These are phyloP conservation scores for Trichoderma guizhouense DNA, from an alignment of 2,329 filamentous ascomycete genomes.

Conservation along the genomic window DNA sequence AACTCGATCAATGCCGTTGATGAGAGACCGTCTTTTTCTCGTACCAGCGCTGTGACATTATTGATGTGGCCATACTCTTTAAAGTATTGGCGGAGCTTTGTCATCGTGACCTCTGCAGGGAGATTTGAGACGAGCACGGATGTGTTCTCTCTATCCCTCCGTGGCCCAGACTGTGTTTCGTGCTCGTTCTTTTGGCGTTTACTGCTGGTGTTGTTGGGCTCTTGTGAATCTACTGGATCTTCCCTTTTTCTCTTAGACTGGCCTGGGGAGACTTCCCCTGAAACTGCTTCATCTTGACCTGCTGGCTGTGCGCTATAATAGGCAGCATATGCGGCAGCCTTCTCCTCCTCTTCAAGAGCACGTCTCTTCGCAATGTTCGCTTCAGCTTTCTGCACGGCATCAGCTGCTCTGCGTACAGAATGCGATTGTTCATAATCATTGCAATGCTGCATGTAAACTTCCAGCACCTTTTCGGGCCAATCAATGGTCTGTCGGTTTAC, in stretches of 20 bases:
- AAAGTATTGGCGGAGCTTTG: constrained; percentile 83
- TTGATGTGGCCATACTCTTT: constrained; percentile 84
- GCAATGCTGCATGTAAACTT: constrained; percentile 74
- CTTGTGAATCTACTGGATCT: constrained; percentile 44
- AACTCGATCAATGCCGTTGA: constrained; percentile 82
- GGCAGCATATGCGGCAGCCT: constrained; percentile 50
- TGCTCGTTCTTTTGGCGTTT: constrained; percentile 64
- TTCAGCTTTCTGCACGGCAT: constrained; percentile 69
- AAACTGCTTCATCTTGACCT: constrained; percentile 21
- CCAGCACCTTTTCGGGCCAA: constrained; percentile 72
- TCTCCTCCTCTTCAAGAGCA: constrained; percentile 61
- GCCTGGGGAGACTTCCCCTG: constrained; percentile 36
- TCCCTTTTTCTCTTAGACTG: constrained; percentile 73
- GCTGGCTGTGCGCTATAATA: constrained; percentile 34
- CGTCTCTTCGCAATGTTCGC: constrained; percentile 60
- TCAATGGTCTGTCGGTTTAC: constrained; percentile 61
- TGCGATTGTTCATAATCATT: constrained; percentile 84
- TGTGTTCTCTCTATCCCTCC: constrained; percentile 86
- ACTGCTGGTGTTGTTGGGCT: constrained; percentile 50
- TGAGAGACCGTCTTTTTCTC: constrained; percentile 57
- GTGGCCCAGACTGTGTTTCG: constrained; percentile 42
- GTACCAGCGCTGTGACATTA: constrained; percentile 63
- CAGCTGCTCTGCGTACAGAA: constrained; percentile 68
- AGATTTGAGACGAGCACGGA: constrained; percentile 79
- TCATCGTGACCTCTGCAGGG: constrained; percentile 65